Evolutionary conservation across 2,329 filamentous ascomycete species (phyloP), one percentile per base, ranked within the genome.

Genomic region (Nemania sp.): DNA sequence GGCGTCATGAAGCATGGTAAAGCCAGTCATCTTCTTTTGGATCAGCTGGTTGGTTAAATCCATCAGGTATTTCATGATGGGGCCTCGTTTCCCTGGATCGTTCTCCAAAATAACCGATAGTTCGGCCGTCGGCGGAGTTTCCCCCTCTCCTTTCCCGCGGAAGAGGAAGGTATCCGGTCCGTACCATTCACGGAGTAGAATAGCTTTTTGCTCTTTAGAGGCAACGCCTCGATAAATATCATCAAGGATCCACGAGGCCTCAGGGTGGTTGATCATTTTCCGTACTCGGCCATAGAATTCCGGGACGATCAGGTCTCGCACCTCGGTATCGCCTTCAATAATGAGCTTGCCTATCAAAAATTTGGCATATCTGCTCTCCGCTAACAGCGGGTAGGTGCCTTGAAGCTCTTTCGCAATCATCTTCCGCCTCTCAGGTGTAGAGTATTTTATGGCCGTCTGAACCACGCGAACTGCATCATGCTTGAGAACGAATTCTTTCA

Each of bases 401-500:
- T 89, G 86, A 51, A 99, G 80, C 72, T 99, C 94, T 54, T 78
- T 80, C 7, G 92, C 91, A 66, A 99, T 97, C 75, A 87, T 84
- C 72, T 87, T 90, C 68, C 90, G 83, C 75, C 97, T 92, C 56
- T 89, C 87, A 50, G 85, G 79, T 40, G 88, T 95, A 42, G 91
- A 89, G 74, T 99, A 99, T 74, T 99, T 99, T 74, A 99, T 84
- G 31, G 93, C 94, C 11, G 92, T 97, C 76, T 99, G 94, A 22
- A 99, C 89, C 36, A 96, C 91, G 63, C 94, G 84, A n/a, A 96
- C 93, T 30, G 91, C 90, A 70, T 99, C 94, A 72, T 99, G 94
- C 82, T 99, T 99, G 76, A 99, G 89, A 17, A 97, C 93, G 63
- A 97, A 96, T 59, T 97, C 94, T 73, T 90, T 91, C 66, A 97